phyloP scores from a whole-genome alignment of 1,284 basidiomycete species.

The Tylopilus sp. region DNA sequence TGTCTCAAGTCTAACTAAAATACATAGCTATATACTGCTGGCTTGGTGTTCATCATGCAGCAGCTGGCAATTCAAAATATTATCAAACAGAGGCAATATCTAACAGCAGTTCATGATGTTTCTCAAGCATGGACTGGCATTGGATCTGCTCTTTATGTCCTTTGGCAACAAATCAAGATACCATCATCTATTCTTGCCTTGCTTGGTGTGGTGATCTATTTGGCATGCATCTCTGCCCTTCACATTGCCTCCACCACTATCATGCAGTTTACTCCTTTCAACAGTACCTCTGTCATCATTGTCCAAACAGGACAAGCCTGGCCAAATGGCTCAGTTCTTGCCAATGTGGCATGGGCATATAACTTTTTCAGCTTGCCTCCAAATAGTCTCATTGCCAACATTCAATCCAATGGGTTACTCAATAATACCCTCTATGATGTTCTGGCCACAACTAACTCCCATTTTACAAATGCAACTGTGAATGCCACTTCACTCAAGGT shows the following conservation, averaged over 20 bases:
- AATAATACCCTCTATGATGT: constrained; percentile 5
- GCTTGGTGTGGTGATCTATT: constrained; percentile 8
- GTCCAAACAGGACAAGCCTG: neutral
- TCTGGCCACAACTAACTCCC: neutral
- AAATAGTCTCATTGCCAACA: neutral
- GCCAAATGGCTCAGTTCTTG: neutral
- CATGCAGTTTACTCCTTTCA: constrained; percentile 13
- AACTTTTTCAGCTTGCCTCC: neutral
- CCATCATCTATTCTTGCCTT: neutral
- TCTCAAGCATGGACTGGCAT: constrained; percentile 9
- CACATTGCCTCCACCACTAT: constrained; percentile 12
- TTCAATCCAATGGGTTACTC: constrained; percentile 3
- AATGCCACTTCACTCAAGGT: constrained; percentile 9
- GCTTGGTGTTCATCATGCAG: constrained; percentile 9
- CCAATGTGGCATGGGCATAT: neutral
- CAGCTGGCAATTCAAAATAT: too few species aligned
- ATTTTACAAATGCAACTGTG: constrained; percentile 2
- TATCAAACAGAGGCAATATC: too few species aligned
- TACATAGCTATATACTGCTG: constrained; percentile 9
- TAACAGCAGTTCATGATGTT: constrained; percentile 13
- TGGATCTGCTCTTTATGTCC: neutral
- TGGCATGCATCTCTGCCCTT: constrained; percentile 8
- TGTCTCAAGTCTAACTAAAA: neutral
- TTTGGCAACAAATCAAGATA: neutral
- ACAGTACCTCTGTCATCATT: neutral